Evolutionary conservation across 2,329 filamentous ascomycete species (phyloP), one percentile per base, ranked within the genome.

Genomic region (Cryphonectria japonica): DNA sequence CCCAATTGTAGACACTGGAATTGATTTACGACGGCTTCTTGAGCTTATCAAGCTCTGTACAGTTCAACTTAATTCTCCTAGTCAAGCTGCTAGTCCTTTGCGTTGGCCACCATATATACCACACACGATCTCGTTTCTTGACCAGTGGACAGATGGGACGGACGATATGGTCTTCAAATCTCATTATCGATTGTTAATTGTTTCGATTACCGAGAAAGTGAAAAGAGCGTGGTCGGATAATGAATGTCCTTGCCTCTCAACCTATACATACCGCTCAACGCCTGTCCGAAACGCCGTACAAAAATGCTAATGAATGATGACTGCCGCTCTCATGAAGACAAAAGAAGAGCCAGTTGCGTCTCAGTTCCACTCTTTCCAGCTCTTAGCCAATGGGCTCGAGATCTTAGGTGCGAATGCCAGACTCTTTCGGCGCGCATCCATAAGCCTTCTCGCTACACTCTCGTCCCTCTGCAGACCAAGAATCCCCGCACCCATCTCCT

Each of bases 321-420:
- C 16, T 52, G n/a, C 16, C 34, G 29, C 26, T 37, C 57, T 34
- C 14, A 37, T 26, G 16, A 61, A 46, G 19, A 61, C 65, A 63
- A 32, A 9, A 19, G 6, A 14, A 41, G 52, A 43, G 43, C 8
- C 16, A 14, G 29, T 1, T 11, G 43, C 16, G n/a, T 50, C 62
- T 70, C 76, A 79, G 32, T 80, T 80, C 87, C 87, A 89, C 37
- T 85, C 82, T 76, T 84, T 72, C 71, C 71, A 72, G 29, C 59
- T 72, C 63, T 52, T 88, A 37, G 88, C 86, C 75, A 95, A 81
- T 2, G 92, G 93, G 79, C 92, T 95, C 26, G 87, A 90, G 71
- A 93, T 83, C 81, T 92, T 92, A 41, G 92, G 93, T 43, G 91
- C 91, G 82, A 91, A 94, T 77, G 93, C 91, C 79, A 94, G 79